phyloP scores from a whole-genome alignment of 495 filamentous ascomycete species.

The Aspergillus cristatus region DNA sequence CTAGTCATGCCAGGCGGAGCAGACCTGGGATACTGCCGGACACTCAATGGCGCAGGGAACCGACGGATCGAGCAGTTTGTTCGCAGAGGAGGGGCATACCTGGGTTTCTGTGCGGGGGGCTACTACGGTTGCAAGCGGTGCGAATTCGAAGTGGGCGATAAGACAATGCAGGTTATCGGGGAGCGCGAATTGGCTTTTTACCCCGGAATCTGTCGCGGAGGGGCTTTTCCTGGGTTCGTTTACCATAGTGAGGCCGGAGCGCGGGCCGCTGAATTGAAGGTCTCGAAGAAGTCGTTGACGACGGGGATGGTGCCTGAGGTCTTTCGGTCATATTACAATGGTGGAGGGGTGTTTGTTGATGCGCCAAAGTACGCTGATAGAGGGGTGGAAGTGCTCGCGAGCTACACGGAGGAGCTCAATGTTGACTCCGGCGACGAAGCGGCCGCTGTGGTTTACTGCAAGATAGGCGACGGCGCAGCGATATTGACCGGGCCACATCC shows the following conservation, averaged over 20 bases:
- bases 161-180: conserved; percentile 75
- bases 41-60: conserved; percentile 83
- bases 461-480: conserved; percentile 72
- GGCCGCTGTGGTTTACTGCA: conserved; percentile 82
- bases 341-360: conserved; percentile 90
- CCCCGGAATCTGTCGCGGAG: conserved; percentile 74
- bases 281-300: conserved; percentile 53
- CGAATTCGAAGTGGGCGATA: conserved; percentile 86
- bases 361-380: conserved; percentile 49
- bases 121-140: conserved; percentile 78
- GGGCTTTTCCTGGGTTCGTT: conserved; percentile 82
- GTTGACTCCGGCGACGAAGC: conserved; percentile 61
- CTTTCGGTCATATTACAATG: conserved; percentile 85
- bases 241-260: conserved; percentile 87
- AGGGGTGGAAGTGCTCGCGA: conserved; percentile 74
- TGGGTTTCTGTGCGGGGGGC: conserved; percentile 90
- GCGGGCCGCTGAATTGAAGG: conserved; percentile 57
- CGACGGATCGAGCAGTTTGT: conserved; percentile 75
- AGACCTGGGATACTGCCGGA: conserved; percentile 83
- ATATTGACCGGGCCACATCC: conserved; percentile 87
- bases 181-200: conserved; percentile 82
- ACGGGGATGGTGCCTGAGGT: conserved; percentile 45
- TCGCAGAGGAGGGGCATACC: conserved; percentile 70
- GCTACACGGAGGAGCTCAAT: conserved; percentile 65
- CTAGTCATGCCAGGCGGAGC: conserved; percentile 94